Conservation (phyloP, 495 filamentous ascomycete genomes). For the Aspergillus olivimuriae region DNA sequence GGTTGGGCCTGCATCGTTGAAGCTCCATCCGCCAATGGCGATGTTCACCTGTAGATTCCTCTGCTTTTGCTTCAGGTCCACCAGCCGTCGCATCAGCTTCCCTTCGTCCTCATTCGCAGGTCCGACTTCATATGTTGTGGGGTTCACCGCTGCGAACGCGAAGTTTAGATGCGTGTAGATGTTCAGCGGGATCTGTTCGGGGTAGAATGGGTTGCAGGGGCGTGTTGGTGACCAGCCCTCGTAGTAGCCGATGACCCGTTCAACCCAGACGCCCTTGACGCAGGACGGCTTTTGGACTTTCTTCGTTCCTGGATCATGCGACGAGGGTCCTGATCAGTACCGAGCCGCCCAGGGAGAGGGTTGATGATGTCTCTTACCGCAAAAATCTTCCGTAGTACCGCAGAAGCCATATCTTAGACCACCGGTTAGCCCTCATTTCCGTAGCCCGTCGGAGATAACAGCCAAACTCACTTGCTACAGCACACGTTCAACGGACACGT, state of each 20-base stretch:
- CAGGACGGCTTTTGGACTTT: conserved; percentile 3
- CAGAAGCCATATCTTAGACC: conserved; percentile 22
- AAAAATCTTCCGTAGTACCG: conserved; percentile 25
- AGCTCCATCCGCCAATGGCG: conserved; percentile 39
- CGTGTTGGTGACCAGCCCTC: conserved; percentile 12
- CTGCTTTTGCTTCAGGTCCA: conserved; percentile 20
- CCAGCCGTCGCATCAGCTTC: conserved; percentile 24
- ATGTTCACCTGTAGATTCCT: conserved; percentile 29
- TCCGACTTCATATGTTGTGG: conserved; percentile 22
- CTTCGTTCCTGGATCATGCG: neutral
- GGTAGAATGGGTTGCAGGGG: conserved; percentile 9
- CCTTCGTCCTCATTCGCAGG: conserved; percentile 14
- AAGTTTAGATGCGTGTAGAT: conserved; percentile 39
- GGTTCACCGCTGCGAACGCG: conserved; percentile 39
- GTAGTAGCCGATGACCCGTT: conserved; percentile 21
- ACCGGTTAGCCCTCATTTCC: neutral
- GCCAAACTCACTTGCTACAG: conserved; percentile 16
- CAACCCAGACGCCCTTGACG: neutral
- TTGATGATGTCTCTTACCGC: conserved; percentile 2
- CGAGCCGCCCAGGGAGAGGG: neutral
- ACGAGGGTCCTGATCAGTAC: no score
- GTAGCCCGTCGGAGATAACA: no score
- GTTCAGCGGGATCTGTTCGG: conserved; percentile 11
- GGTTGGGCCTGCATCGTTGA: conserved; percentile 25
- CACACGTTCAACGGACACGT: conserved; percentile 32